Conservation (phyloP, 2,329 filamentous ascomycete species). For the Epichloe sp. region DNA sequence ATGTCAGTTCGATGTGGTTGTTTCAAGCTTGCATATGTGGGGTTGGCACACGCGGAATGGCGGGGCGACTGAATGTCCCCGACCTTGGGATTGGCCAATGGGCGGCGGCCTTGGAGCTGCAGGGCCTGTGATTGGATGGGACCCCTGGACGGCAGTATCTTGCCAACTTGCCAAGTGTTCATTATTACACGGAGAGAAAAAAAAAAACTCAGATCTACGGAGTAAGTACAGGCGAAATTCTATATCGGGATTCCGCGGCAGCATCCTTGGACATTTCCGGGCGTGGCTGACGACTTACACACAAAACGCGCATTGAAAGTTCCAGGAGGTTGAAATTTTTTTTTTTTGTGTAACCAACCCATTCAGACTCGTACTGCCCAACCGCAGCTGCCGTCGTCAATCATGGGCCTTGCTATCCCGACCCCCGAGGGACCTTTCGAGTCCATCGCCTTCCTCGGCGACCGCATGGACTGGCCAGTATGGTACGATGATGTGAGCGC, state of each 20-base stretch:
- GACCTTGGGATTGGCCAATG: not conserved
- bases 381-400: not conserved
- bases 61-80: not conserved
- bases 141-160: not conserved
- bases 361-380: not conserved
- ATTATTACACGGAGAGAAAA: too few species aligned
- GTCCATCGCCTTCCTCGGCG: constrained; percentile 3
- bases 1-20: too few species aligned
- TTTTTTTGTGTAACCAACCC: too few species aligned
- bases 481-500: constrained; percentile 6
- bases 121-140: not conserved
- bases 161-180: not conserved
- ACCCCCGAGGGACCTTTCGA: constrained; percentile 1
- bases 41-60: not conserved
- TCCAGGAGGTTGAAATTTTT: too few species aligned
- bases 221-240: too few species aligned
- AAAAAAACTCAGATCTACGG: too few species aligned
- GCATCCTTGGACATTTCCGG: too few species aligned
- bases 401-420: constrained; percentile 2
- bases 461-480: constrained; percentile 5
- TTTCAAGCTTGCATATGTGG: not conserved
- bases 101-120: not conserved
- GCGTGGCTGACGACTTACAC: not conserved
- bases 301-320: not conserved
- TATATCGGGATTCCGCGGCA: too few species aligned